These are phyloP conservation scores for Eruca vesicaria DNA, from an alignment of 441 rosid species.

Conservation along the genomic window DNA sequence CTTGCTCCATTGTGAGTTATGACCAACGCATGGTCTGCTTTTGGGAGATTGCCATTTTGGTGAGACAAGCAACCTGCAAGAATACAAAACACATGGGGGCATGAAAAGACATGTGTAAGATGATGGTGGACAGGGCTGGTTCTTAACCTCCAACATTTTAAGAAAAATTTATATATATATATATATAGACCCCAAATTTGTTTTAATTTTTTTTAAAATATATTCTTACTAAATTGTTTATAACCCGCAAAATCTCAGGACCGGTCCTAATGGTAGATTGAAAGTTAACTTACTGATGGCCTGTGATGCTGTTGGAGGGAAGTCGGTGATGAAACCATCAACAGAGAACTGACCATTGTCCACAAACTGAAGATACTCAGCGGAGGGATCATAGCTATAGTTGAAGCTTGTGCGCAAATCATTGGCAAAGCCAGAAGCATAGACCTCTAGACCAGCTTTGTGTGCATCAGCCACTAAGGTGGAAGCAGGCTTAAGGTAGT, in stretches of 20 bases:
- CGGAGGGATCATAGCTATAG: conserved; percentile 68
- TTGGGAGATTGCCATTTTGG: conserved; percentile 16
- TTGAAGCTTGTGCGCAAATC: conserved; percentile 52
- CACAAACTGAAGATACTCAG: conserved; percentile 68
- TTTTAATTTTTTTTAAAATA: too few species aligned
- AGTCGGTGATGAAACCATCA: conserved; percentile 84
- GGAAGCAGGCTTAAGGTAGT: conserved; percentile 54
- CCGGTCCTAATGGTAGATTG: too few species aligned
- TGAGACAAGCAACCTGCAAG: conserved; percentile 67
- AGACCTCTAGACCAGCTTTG: conserved; percentile 64
- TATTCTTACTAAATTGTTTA: too few species aligned
- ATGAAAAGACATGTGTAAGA: neutral
- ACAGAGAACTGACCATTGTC: conserved; percentile 59
- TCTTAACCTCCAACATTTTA: too few species aligned
- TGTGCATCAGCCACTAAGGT: conserved; percentile 79
- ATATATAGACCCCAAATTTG: too few species aligned
- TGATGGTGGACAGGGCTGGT: too few species aligned
- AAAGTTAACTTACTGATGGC: conserved; percentile 53
- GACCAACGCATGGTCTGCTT: conserved; percentile 46
- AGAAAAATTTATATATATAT: too few species aligned
- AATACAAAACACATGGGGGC: conserved; percentile 15
- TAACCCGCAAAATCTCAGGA: too few species aligned
- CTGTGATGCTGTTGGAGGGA: conserved; percentile 73
- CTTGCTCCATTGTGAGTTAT: conserved; percentile 90
- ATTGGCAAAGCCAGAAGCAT: conserved; percentile 79